phyloP scores from a whole-genome alignment of 805 yeast genomes.

The Pichia rugopelliculosa region DNA sequence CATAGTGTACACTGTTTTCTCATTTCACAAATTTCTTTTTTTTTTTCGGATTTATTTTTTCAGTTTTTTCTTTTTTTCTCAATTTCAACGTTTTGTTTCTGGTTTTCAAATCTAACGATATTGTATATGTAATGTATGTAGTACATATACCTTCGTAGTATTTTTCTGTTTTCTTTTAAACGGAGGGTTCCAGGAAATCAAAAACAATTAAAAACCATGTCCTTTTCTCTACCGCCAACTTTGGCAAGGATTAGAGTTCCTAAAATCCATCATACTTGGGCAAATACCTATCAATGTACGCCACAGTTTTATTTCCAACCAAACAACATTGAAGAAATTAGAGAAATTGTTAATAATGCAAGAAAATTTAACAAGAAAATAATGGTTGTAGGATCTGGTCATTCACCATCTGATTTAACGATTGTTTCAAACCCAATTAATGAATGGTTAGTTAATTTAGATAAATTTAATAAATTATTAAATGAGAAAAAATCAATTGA shows the following conservation, averaged over 20 bases:
- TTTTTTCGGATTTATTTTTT: neutral
- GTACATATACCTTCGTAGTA: no score
- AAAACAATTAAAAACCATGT: no score
- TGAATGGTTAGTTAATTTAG: conserved; percentile 86
- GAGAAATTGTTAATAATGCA: conserved; percentile 61
- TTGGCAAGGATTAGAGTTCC: conserved; percentile 31
- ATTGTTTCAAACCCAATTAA: conserved; percentile 47
- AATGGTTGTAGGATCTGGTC: conserved; percentile 87
- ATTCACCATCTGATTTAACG: conserved; percentile 88
- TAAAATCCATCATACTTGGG: conserved; percentile 70
- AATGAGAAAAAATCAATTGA: conserved; percentile 39
- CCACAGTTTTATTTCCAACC: conserved; percentile 85
- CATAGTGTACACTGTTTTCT: no score
- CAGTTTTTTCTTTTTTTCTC: no score
- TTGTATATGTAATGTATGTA: no score
- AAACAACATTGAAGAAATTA: conserved; percentile 55
- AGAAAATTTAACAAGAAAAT: conserved; percentile 51
- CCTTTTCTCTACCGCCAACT: conserved; percentile 18
- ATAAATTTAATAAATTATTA: conserved; percentile 53
- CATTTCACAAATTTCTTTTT: no score
- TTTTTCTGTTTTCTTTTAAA: no score
- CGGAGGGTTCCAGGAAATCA: no score
- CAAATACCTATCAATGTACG: conserved; percentile 71
- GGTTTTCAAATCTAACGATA: no score
- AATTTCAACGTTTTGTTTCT: no score